These are phyloP conservation scores for Penicilliopsis zonata DNA, from an alignment of 495 filamentous ascomycete species.

Conservation along the genomic window DNA sequence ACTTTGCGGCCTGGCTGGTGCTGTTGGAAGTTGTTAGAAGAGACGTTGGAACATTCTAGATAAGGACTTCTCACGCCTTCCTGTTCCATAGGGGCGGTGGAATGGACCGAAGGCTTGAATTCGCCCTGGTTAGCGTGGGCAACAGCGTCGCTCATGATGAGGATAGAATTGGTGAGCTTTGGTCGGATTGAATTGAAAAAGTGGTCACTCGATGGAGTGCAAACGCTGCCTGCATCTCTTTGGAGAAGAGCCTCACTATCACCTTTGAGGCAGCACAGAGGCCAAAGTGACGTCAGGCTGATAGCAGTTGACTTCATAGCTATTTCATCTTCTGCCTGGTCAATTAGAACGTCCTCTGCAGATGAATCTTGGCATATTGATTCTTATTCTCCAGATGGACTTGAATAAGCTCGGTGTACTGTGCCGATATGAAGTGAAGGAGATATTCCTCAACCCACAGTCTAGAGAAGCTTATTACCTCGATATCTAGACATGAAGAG, in stretches of 20 bases:
- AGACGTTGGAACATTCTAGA: neutral
- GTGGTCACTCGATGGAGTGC: neutral
- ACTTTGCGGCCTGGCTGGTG: conserved; percentile 54
- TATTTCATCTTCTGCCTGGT: too few species aligned
- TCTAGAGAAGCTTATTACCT: too few species aligned
- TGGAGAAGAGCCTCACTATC: neutral
- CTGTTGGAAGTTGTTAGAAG: conserved; percentile 26
- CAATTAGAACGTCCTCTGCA: too few species aligned
- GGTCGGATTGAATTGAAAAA: neutral
- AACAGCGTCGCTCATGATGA: conserved; percentile 46
- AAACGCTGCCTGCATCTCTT: neutral
- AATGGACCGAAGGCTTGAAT: conserved; percentile 29
- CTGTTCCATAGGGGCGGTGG: conserved; percentile 1
- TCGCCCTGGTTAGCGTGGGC: conserved; percentile 38
- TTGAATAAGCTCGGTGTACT: too few species aligned
- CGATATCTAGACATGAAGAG: too few species aligned
- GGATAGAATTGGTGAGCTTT: neutral
- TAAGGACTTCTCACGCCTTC: conserved; percentile 3
- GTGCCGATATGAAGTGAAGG: too few species aligned
- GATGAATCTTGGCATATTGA: too few species aligned
- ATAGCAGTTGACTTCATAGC: conserved; percentile 14
- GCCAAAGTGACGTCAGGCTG: conserved; percentile 12
- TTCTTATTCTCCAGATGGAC: too few species aligned
- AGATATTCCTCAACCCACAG: too few species aligned
- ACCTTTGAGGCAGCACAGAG: too few species aligned